These are phyloP conservation scores for Aristolochia fimbriata DNA, from an alignment of 164 flowering plant genomes.

Conservation along the genomic window DNA sequence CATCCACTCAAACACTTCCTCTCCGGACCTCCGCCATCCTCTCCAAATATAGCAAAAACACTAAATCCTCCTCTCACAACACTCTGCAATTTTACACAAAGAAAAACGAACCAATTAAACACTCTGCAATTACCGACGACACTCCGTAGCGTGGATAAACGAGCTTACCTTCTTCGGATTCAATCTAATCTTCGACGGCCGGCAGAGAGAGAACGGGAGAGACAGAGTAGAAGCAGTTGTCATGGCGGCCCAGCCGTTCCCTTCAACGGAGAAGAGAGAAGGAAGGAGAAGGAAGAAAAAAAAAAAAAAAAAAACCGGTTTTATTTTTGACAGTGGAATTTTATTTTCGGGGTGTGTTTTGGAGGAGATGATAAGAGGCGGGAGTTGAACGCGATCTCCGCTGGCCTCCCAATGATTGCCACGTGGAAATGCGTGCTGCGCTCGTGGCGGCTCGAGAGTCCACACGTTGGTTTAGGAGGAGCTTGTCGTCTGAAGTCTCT, in stretches of 20 bases:
- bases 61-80: constrained; percentile 39
- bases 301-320: neutral
- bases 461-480: constrained; percentile 30
- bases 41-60: constrained; percentile 71
- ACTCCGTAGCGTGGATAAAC: neutral
- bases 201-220: constrained; percentile 31
- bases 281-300: neutral
- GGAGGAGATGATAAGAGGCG: constrained; percentile 55
- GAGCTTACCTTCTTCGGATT: constrained; percentile 40
- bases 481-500: neutral
- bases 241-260: constrained; percentile 32
- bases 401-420: constrained; percentile 37
- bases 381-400: constrained; percentile 50
- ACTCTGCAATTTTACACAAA: neutral
- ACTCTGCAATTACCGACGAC: neutral
- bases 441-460: constrained; percentile 34
- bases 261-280: constrained; percentile 10
- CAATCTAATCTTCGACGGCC: constrained; percentile 19
- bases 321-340: constrained; percentile 15
- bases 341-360: constrained; percentile 1
- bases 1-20: constrained; percentile 44
- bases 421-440: constrained; percentile 33
- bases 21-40: constrained; percentile 44
- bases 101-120: neutral
- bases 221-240: constrained; percentile 40